phyloP scores from a whole-genome alignment of 345 rosid genomes.

The Aquilaria sinensis region DNA sequence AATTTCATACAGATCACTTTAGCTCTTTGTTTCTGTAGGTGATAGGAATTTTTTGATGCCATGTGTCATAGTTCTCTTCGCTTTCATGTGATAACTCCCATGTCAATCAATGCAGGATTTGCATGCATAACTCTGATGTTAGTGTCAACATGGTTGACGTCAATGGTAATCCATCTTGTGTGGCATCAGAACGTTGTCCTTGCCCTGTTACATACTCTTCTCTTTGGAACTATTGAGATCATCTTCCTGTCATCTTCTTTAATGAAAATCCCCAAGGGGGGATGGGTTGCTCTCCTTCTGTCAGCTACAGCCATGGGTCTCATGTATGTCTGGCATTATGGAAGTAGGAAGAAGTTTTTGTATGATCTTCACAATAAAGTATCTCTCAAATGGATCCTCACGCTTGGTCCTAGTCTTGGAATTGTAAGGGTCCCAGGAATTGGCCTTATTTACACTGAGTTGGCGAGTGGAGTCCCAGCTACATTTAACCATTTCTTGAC shows the following conservation, averaged over 20 bases:
- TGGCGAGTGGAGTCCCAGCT: constrained; percentile 74
- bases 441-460: constrained; percentile 80
- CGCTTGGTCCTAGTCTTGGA: constrained; percentile 81
- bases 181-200: constrained; percentile 48
- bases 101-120: constrained; percentile 50
- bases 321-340: constrained; percentile 82
- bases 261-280: constrained; percentile 65
- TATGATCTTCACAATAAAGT: constrained; percentile 79
- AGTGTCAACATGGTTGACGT: constrained; percentile 65
- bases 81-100: constrained; percentile 1
- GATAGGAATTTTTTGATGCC: neutral
- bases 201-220: constrained; percentile 43
- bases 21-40: neutral
- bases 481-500: constrained; percentile 79
- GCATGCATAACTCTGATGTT: constrained; percentile 60
- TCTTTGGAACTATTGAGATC: constrained; percentile 70
- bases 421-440: constrained; percentile 87
- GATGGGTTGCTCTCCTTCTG: constrained; percentile 75
- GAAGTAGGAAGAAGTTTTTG: constrained; percentile 69
- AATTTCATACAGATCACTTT: neutral
- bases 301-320: constrained; percentile 38
- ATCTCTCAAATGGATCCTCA: constrained; percentile 72
- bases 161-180: constrained; percentile 67
- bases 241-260: constrained; percentile 52
- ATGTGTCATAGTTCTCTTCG: neutral